A percentile compares a stretch with the other conserved stretches of the same genome.
Conservation (phyloP, 2,329 filamentous ascomycete genomes). For the Scytalidium sp. region DNA sequence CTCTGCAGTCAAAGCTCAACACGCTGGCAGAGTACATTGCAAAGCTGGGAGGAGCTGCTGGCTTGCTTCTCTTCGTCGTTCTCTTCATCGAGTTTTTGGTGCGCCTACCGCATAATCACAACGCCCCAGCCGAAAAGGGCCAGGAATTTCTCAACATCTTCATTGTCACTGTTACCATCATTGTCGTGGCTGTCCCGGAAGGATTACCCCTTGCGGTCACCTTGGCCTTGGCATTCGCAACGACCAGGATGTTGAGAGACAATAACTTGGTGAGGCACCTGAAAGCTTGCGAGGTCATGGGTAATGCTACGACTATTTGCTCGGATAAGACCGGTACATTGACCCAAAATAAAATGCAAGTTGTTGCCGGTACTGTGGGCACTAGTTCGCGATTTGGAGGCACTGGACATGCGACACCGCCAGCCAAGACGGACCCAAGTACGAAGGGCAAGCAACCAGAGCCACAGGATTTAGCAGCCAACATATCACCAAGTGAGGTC, state of each 20-base stretch:
- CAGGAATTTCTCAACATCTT: constrained; percentile 60
- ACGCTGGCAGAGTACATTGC: constrained; percentile 76
- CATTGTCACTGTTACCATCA: constrained; percentile 63
- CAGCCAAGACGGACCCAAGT: not conserved
- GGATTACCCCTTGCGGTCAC: constrained; percentile 66
- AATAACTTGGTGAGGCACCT: constrained; percentile 69
- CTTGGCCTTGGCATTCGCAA: constrained; percentile 64
- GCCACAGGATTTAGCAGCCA: constrained; percentile 14
- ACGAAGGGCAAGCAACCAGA: constrained; percentile 20
- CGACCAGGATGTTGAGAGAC: constrained; percentile 65
- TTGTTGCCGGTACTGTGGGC: constrained; percentile 69
- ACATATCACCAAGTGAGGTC: constrained; percentile 26
- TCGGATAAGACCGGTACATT: constrained; percentile 77
- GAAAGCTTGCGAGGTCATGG: constrained; percentile 69
- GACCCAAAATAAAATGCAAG: constrained; percentile 74
- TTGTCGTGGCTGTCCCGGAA: constrained; percentile 68
- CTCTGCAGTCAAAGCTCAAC: constrained; percentile 75
- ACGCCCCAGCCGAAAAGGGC: constrained; percentile 52
- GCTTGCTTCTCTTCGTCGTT: constrained; percentile 73
- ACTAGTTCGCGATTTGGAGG: constrained; percentile 51
- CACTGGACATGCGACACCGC: constrained; percentile 23
- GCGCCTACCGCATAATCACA: constrained; percentile 48
- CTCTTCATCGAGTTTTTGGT: constrained; percentile 76
- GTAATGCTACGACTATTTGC: constrained; percentile 71
- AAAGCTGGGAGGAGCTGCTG: constrained; percentile 70